A percentile compares a stretch with the other conserved stretches of the same genome.
These are phyloP conservation scores for Drosera spatulata DNA, from an alignment of 179 eudicot genomes.

Conservation along the genomic window DNA sequence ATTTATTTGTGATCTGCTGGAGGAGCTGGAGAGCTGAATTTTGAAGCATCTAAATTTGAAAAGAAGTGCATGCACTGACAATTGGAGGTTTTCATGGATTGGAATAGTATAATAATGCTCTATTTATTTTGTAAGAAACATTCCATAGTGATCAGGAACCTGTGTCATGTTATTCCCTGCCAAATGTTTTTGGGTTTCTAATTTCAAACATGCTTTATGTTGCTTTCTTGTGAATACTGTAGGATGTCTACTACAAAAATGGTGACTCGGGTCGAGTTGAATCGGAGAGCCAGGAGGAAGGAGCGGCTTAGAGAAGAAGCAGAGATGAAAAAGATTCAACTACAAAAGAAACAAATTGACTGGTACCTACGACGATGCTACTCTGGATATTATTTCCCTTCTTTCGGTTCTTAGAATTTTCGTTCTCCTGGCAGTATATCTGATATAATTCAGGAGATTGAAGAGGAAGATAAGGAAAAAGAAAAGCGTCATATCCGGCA, in stretches of 20 bases:
- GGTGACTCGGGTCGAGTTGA: constrained; percentile 62
- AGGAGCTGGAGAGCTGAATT: too few species aligned
- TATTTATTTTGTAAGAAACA: too few species aligned
- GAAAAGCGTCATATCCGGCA: constrained; percentile 61
- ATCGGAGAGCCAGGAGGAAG: constrained; percentile 63
- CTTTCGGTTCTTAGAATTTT: constrained; percentile 5
- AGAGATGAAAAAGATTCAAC: constrained; percentile 40
- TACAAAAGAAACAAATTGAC: constrained; percentile 74
- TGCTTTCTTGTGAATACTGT: constrained; percentile 12
- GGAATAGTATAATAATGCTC: too few species aligned
- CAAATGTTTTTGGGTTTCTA: neutral
- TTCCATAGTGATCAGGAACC: too few species aligned
- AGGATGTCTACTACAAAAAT: constrained; percentile 47
- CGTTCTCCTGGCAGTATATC: constrained; percentile 44
- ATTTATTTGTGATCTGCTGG: too few species aligned
- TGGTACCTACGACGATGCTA: constrained; percentile 22
- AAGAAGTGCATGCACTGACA: too few species aligned
- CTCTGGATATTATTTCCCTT: neutral
- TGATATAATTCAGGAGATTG: constrained; percentile 72
- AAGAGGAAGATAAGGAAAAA: constrained; percentile 72
- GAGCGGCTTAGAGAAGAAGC: constrained; percentile 47
- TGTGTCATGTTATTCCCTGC: neutral
- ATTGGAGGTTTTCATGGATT: too few species aligned
- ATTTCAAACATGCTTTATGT: neutral
- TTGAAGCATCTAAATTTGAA: too few species aligned